Evolutionary conservation across 2,329 filamentous ascomycete genomes (phyloP).

Genomic region (Arthrinium puccinioides): DNA sequence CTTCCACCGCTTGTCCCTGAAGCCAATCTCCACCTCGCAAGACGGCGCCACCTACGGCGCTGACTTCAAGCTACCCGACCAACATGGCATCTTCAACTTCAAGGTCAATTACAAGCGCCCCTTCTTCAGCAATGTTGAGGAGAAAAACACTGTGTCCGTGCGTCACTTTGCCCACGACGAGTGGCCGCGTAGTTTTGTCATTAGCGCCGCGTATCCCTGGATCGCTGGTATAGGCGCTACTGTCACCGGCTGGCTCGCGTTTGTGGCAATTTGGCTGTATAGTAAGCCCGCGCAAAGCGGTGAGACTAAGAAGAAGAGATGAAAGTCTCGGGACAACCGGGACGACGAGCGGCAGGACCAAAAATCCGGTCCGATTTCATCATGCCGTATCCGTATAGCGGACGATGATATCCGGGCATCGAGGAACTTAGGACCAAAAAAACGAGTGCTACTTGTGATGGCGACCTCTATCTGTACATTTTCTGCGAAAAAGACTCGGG

Average conservation of each 20-base stretch:
- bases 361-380: no score
- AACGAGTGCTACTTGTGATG: no score
- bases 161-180: slow-evolving; percentile 97
- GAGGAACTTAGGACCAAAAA: no score
- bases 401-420: no score
- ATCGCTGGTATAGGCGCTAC: slow-evolving; percentile 82
- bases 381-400: no score
- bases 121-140: slow-evolving; percentile 81
- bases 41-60: slow-evolving; percentile 68
- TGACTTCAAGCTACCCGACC: slow-evolving; percentile 80
- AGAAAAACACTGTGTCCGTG: slow-evolving; percentile 92
- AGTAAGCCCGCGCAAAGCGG: slow-evolving; percentile 36
- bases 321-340: no score
- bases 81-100: slow-evolving; percentile 99
- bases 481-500: background rate
- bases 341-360: no score
- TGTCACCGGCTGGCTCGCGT: slow-evolving; percentile 73
- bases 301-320: slow-evolving; percentile 4
- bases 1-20: slow-evolving; percentile 80
- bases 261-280: slow-evolving; percentile 84
- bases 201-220: slow-evolving; percentile 91
- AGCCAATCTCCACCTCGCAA: slow-evolving; percentile 46
- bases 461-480: slow-evolving; percentile 1
- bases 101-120: slow-evolving; percentile 94
- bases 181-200: slow-evolving; percentile 84